Conservation (phyloP, 192 early-diverging fungal species). For the Umbelopsis sp. region DNA sequence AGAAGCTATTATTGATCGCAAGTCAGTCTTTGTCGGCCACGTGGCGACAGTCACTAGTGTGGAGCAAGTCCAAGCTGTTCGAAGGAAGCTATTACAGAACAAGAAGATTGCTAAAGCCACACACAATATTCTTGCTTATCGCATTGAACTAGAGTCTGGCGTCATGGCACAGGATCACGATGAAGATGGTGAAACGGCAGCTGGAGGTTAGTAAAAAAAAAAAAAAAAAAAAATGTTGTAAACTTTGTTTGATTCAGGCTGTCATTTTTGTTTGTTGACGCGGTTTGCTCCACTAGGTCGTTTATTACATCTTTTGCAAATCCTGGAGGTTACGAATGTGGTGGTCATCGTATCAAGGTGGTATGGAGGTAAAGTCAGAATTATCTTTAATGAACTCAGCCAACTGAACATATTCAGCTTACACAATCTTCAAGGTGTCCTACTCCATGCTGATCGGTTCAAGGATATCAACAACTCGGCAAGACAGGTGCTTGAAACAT, state of each 20-base stretch:
- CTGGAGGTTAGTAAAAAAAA: conserved; percentile 58
- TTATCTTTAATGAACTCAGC: not conserved
- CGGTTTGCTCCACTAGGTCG: conserved; percentile 33
- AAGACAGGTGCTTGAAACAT: conserved; percentile 64
- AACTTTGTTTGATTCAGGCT: not conserved
- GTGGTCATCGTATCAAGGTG: conserved; percentile 83
- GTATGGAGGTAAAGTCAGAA: conserved; percentile 77
- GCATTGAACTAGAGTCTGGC: conserved; percentile 62
- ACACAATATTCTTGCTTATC: conserved; percentile 91
- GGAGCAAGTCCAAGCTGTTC: conserved; percentile 54
- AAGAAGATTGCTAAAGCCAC: conserved; percentile 83
- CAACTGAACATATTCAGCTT: not conserved
- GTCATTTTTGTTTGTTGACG: not conserved
- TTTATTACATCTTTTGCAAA: conserved; percentile 80
- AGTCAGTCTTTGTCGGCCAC: conserved; percentile 86
- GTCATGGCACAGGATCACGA: conserved; percentile 77
- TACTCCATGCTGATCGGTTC: conserved; percentile 72
- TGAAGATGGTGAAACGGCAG: conserved; percentile 94
- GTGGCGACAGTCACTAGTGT: conserved; percentile 58
- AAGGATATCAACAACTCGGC: conserved; percentile 91
- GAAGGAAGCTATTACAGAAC: conserved; percentile 60
- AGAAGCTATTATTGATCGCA: conserved; percentile 70
- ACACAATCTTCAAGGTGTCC: conserved; percentile 20
- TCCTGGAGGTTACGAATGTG: conserved; percentile 69
- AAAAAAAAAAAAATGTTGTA: no score